Conservation (phyloP, 805 yeast species). For the Cyberlindnera galapagoensis region DNA sequence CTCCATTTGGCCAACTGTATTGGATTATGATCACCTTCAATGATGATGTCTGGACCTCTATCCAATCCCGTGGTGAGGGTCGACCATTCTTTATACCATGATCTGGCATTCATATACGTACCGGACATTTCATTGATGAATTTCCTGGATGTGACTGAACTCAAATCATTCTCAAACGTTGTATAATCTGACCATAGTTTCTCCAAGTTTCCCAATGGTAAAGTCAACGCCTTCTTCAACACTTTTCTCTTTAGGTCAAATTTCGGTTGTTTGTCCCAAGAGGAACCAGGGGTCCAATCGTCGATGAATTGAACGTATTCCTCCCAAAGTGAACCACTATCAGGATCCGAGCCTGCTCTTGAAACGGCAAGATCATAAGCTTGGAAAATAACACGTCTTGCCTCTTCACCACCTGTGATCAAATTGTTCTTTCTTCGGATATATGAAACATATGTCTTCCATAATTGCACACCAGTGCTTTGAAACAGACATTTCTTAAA, state of each 20-base stretch:
- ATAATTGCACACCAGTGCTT: constrained; percentile 59
- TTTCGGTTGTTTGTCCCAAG: constrained; percentile 83
- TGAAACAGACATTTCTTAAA: constrained; percentile 59
- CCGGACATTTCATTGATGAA: constrained; percentile 77
- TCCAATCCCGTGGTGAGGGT: constrained; percentile 45
- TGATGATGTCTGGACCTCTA: constrained; percentile 30
- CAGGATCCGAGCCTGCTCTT: constrained; percentile 72
- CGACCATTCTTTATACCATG: constrained; percentile 66
- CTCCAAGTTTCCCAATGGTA: constrained; percentile 75
- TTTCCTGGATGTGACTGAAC: constrained; percentile 74
- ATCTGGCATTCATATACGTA: constrained; percentile 81
- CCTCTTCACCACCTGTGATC: constrained; percentile 77
- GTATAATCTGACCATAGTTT: constrained; percentile 76
- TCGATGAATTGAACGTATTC: constrained; percentile 77
- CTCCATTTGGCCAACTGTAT: constrained; percentile 51
- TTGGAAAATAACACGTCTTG: constrained; percentile 63
- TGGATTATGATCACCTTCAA: constrained; percentile 22
- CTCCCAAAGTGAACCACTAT: constrained; percentile 67
- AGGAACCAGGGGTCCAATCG: constrained; percentile 68
- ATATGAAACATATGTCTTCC: constrained; percentile 72
- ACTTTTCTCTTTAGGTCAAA: constrained; percentile 69
- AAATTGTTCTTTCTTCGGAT: constrained; percentile 63
- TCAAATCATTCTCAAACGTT: constrained; percentile 73
- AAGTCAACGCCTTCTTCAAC: constrained; percentile 59
- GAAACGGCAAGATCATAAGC: constrained; percentile 81